Evolutionary conservation across 805 yeast genomes (phyloP).

Genomic region (Hemisphaericaspora nanyangensis): DNA sequence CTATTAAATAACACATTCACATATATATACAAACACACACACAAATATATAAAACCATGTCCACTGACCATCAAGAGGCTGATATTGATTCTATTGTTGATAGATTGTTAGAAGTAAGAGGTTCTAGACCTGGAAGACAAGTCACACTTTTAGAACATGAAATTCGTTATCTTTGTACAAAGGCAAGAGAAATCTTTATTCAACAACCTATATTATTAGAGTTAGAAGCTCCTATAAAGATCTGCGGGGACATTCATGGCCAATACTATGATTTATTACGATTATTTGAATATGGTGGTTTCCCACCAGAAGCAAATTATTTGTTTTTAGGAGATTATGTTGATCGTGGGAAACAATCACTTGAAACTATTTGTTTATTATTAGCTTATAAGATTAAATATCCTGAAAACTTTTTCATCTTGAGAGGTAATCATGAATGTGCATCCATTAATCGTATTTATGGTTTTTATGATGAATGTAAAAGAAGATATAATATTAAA

Average conservation of each 20-base stretch:
- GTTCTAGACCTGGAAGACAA: conserved; percentile 97
- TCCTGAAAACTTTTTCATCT: conserved; percentile 94
- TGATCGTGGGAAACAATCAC: conserved; percentile 96
- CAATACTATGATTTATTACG: conserved; percentile 95
- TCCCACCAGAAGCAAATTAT: conserved; percentile 98
- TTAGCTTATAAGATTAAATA: conserved; percentile 96
- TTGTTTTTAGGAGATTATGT: conserved; percentile 95
- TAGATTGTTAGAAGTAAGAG: conserved; percentile 94
- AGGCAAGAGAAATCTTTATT: conserved; percentile 96
- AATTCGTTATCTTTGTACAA: conserved; percentile 91
- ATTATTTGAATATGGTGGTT: conserved; percentile 96
- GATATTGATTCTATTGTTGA: conserved; percentile 97
- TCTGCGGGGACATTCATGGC: conserved; percentile 98
- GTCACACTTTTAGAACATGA: conserved; percentile 92
- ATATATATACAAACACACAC: conserved; percentile 2
- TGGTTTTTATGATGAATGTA: conserved; percentile 98
- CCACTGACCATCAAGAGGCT: conserved; percentile 57
- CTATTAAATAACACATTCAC: not conserved
- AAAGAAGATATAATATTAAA: conserved; percentile 95
- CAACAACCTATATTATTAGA: conserved; percentile 95
- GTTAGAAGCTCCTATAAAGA: conserved; percentile 95
- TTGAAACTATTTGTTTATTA: conserved; percentile 91
- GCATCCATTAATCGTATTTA: conserved; percentile 97
- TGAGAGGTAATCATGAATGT: conserved; percentile 98
- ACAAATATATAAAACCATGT: conserved; percentile 11